These are phyloP conservation scores for Scytalidium lignicola DNA, from an alignment of 2,329 filamentous ascomycete species.

Conservation along the genomic window DNA sequence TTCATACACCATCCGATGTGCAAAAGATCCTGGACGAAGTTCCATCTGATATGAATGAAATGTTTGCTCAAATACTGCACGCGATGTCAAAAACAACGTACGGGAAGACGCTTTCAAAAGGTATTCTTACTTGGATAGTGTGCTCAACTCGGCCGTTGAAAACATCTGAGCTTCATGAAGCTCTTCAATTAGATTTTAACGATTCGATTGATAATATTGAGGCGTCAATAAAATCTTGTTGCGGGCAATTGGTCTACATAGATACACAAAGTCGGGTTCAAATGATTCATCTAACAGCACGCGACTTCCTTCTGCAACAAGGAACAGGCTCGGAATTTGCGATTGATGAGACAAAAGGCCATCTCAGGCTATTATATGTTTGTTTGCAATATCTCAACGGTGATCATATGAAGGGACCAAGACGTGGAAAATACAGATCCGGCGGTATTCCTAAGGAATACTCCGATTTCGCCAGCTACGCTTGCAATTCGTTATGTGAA, in stretches of 20 bases:
- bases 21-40: slow-evolving; percentile 25
- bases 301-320: slow-evolving; percentile 22
- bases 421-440: not conserved
- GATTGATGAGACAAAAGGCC: slow-evolving; percentile 15
- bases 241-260: slow-evolving; percentile 27
- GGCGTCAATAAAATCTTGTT: slow-evolving; percentile 21
- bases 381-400: slow-evolving; percentile 21
- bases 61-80: slow-evolving; percentile 8
- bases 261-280: slow-evolving; percentile 16
- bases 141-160: slow-evolving; percentile 18
- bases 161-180: slow-evolving; percentile 22
- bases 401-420: slow-evolving; percentile 11
- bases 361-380: slow-evolving; percentile 21
- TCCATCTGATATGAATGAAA: slow-evolving; percentile 27
- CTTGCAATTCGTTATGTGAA: slow-evolving; percentile 20
- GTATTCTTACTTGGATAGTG: slow-evolving; percentile 25
- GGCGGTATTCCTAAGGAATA: not conserved
- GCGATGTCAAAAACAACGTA: slow-evolving; percentile 5
- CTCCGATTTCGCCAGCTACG: slow-evolving; percentile 17
- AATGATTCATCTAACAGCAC: slow-evolving; percentile 25
- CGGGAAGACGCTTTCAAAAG: slow-evolving; percentile 24
- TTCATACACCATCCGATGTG: slow-evolving; percentile 21
- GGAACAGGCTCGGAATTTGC: slow-evolving; percentile 19
- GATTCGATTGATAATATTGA: slow-evolving; percentile 16
- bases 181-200: slow-evolving; percentile 24